phyloP scores from a whole-genome alignment of 1,284 basidiomycete genomes.

The Apiotrichum gracile region DNA sequence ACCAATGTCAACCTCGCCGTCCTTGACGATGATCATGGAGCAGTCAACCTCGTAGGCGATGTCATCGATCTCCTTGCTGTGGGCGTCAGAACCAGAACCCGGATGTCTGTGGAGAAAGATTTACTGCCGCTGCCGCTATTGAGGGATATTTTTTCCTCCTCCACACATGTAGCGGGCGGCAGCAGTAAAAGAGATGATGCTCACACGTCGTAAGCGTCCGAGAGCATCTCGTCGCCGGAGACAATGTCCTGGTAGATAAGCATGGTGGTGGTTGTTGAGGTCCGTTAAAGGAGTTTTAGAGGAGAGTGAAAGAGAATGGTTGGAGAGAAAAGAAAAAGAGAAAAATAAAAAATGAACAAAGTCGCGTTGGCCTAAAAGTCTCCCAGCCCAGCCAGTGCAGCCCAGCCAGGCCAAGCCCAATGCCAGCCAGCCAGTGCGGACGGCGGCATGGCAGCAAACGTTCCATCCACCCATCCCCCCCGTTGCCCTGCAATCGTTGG shows the following conservation, averaged over 20 bases:
- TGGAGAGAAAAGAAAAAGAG: background rate
- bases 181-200: slow-evolving; percentile 20
- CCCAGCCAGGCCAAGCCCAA: no score
- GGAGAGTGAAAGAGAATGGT: background rate
- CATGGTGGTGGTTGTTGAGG: slow-evolving; percentile 30
- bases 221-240: slow-evolving; percentile 86
- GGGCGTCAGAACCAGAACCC: background rate
- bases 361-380: no score
- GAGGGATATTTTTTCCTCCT: background rate
- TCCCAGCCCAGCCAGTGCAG: no score
- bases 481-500: no score
- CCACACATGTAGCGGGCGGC: background rate
- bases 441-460: background rate
- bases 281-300: slow-evolving; percentile 3
- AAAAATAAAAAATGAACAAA: no score
- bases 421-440: no score
- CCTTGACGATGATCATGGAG: slow-evolving; percentile 64
- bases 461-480: background rate
- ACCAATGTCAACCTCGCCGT: slow-evolving; percentile 90
- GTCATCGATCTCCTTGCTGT: slow-evolving; percentile 73
- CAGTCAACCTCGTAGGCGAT: slow-evolving; percentile 90
- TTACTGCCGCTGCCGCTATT: background rate
- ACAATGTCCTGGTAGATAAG: slow-evolving; percentile 53
- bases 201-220: slow-evolving; percentile 82
- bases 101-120: background rate